Conservation (phyloP, 371 early-diverging fungal species). For the Mortierella sp. region DNA sequence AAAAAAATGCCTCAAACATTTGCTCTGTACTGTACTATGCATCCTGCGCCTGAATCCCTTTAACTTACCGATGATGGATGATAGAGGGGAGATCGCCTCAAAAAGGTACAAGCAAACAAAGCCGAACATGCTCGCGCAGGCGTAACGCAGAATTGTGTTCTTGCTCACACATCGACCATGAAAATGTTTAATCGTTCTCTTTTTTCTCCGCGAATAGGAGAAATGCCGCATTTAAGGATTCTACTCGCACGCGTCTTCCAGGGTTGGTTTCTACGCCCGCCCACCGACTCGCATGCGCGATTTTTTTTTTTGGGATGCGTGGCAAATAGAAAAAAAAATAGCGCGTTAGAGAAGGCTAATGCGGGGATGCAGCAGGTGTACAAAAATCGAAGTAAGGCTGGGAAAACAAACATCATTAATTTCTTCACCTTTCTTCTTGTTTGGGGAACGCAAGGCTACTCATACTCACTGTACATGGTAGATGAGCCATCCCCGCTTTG, state of each 20-base stretch:
- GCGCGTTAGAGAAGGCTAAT: not conserved
- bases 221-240: conserved; percentile 27
- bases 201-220: conserved; percentile 30
- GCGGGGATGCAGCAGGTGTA: not conserved
- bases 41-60: not conserved
- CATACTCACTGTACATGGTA: not conserved
- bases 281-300: not conserved
- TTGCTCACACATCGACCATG: too few species aligned
- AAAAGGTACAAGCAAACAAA: not conserved
- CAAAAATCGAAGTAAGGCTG: not conserved
- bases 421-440: not conserved
- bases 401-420: not conserved
- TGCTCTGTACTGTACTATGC: not conserved
- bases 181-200: too few species aligned
- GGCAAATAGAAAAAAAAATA: not conserved
- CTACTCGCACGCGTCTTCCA: not conserved
- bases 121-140: not conserved
- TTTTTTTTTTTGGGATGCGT: not conserved
- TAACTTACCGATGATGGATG: not conserved
- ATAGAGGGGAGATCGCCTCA: not conserved
- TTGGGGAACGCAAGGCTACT: not conserved
- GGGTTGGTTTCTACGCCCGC: not conserved
- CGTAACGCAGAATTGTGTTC: not conserved
- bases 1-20: conserved; percentile 5
- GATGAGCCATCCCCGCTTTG: not conserved